A percentile compares a stretch with the other conserved stretches of the same genome.
Evolutionary conservation across 371 early-diverging fungal species (phyloP).

Genomic region (Haplosporangium sp.): DNA sequence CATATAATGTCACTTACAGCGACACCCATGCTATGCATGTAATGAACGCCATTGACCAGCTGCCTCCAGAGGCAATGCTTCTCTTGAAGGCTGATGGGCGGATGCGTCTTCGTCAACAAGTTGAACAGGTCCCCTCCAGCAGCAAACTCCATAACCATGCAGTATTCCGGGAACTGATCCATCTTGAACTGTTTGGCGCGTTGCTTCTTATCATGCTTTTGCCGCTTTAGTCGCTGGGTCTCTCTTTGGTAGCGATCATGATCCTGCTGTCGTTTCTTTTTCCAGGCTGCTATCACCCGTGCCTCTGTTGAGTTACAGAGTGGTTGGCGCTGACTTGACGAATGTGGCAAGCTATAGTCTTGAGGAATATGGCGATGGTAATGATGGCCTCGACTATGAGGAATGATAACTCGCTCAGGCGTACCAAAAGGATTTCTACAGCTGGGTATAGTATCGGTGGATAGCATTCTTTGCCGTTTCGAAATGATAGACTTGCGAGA

Average conservation of each 20-base stretch:
- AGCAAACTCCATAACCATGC: constrained; percentile 87
- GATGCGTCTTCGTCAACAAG: constrained; percentile 78
- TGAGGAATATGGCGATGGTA: background rate
- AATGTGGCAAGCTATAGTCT: background rate
- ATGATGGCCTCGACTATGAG: background rate
- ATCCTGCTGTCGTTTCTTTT: constrained; percentile 22
- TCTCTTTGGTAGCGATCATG: constrained; percentile 28
- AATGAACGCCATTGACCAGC: constrained; percentile 40
- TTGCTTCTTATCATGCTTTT: constrained; percentile 18
- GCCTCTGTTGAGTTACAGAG: constrained; percentile 1
- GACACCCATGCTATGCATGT: constrained; percentile 49
- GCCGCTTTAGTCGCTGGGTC: constrained; percentile 28
- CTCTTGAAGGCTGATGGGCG: constrained; percentile 59
- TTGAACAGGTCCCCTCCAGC: constrained; percentile 92
- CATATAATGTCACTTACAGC: constrained; percentile 30
- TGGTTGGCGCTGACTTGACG: background rate
- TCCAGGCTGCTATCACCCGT: constrained; percentile 7
- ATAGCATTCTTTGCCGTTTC: constrained; percentile 12
- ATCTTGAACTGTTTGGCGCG: constrained; percentile 21
- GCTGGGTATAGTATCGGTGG: constrained; percentile 12
- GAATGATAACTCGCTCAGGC: background rate
- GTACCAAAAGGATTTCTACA: background rate
- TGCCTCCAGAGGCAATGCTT: constrained; percentile 50
- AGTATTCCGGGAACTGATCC: constrained; percentile 59
- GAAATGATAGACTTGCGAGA: constrained; percentile 7